A percentile compares a stretch with the other conserved stretches of the same genome.
Evolutionary conservation across 129 eudicot species (phyloP).

Genomic region (Silybum marianum): DNA sequence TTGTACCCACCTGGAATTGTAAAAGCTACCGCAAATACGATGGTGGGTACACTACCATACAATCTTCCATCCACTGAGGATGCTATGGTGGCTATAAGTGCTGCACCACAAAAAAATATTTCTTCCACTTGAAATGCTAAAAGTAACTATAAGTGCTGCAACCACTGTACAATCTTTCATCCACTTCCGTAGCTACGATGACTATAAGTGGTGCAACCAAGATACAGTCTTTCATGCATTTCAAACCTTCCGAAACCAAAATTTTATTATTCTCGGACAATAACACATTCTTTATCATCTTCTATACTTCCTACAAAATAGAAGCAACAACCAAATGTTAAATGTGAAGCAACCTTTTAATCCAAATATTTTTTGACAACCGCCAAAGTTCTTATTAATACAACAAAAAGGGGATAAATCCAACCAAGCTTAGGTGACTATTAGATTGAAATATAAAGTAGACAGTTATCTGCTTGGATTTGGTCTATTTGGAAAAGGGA

Average conservation of each 20-base stretch:
- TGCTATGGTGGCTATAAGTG: slow-evolving; percentile 7
- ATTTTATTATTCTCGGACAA: background rate
- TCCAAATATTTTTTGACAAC: background rate
- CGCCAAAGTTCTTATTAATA: too few species aligned
- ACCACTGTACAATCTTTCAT: slow-evolving; percentile 2
- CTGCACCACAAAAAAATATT: slow-evolving; percentile 6
- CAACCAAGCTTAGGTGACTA: background rate
- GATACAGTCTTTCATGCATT: slow-evolving; percentile 14
- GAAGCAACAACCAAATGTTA: background rate
- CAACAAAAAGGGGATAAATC: background rate
- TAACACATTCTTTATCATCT: background rate
- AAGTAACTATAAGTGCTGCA: slow-evolving; percentile 8
- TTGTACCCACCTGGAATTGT: slow-evolving; percentile 12
- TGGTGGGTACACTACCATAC: slow-evolving; percentile 11
- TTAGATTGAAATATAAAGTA: background rate
- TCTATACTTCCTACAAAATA: slow-evolving; percentile 25
- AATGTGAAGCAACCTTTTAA: background rate
- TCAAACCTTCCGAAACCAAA: background rate
- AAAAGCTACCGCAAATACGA: background rate
- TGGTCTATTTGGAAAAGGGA: too few species aligned
- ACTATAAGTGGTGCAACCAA: background rate
- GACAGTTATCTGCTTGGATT: too few species aligned
- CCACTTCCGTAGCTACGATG: background rate
- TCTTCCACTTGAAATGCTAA: background rate
- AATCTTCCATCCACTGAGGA: slow-evolving; percentile 1